Percentiles rank a stretch among this genome's conserved stretches.
phyloP scores from a whole-genome alignment of 805 yeast species.

The Pichia cephalocereana region DNA sequence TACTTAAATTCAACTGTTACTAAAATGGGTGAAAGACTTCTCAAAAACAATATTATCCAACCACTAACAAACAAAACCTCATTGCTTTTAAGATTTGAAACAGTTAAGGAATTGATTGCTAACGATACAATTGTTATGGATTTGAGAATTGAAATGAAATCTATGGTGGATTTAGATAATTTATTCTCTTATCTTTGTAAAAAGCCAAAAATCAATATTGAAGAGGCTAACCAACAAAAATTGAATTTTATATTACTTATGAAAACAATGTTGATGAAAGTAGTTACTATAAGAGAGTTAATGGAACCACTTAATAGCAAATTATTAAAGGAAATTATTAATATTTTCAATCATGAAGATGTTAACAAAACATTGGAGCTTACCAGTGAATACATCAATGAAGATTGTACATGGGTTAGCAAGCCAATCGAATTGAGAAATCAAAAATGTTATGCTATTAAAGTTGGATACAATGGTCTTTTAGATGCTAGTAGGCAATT shows the following conservation, averaged over 20 bases:
- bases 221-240: conserved; percentile 23
- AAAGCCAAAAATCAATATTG: conserved; percentile 11
- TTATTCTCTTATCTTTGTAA: conserved; percentile 26
- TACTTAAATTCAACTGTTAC: conserved; percentile 32
- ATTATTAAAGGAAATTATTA: conserved; percentile 18
- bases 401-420: conserved; percentile 34
- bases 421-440: conserved; percentile 32
- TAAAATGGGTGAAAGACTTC: conserved; percentile 36
- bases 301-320: conserved; percentile 11
- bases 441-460: conserved; percentile 37
- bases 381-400: conserved; percentile 30
- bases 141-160: conserved; percentile 17
- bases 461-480: conserved; percentile 35
- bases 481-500: conserved; percentile 36
- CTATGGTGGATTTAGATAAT: conserved; percentile 32
- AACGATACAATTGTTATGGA: conserved; percentile 12
- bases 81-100: conserved; percentile 27
- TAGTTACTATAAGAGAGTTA: conserved; percentile 11
- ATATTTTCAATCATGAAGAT: conserved; percentile 21
- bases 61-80: conserved; percentile 34
- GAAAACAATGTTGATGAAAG: conserved; percentile 26
- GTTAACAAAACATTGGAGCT: conserved; percentile 15
- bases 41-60: conserved; percentile 36
- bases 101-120: conserved; percentile 29
- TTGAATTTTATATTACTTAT: conserved; percentile 33